These are phyloP conservation scores for Beauveria rudraprayagi DNA, from an alignment of 2,329 filamentous ascomycete genomes.

Conservation along the genomic window DNA sequence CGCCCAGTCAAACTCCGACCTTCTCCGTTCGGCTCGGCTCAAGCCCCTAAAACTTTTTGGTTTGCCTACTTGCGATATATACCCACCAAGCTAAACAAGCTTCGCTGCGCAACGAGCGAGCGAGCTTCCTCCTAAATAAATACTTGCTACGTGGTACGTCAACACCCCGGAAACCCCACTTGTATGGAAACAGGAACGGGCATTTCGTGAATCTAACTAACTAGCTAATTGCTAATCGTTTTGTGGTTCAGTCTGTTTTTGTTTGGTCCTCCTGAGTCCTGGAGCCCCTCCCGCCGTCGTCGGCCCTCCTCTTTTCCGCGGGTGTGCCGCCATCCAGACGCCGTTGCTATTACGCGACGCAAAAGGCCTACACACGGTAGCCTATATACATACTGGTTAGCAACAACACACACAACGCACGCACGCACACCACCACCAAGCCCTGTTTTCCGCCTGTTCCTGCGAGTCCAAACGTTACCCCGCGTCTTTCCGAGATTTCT, in stretches of 20 bases:
- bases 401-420: not conserved
- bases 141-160: not conserved
- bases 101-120: not conserved
- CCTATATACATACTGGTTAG: constrained; percentile 2
- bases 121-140: not conserved
- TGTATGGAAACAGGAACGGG: not conserved
- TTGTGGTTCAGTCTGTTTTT: constrained; percentile 1
- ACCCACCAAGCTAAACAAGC: not conserved
- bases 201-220: constrained; percentile 1
- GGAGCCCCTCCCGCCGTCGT: not conserved
- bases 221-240: constrained; percentile 7
- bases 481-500: constrained; percentile 11
- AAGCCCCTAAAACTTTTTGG: not conserved
- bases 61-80: not conserved
- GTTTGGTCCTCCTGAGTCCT: no score
- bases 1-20: constrained; percentile 5
- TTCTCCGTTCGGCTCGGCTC: constrained; percentile 13
- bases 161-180: not conserved
- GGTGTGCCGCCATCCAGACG: not conserved
- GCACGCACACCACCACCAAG: not conserved
- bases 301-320: not conserved
- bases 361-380: not conserved
- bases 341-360: constrained; percentile 8
- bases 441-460: not conserved
- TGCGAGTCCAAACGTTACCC: not conserved